Base-by-base conservation (phyloP, 179 eudicot genomes). In the Amaranthus tricolor region DNA sequence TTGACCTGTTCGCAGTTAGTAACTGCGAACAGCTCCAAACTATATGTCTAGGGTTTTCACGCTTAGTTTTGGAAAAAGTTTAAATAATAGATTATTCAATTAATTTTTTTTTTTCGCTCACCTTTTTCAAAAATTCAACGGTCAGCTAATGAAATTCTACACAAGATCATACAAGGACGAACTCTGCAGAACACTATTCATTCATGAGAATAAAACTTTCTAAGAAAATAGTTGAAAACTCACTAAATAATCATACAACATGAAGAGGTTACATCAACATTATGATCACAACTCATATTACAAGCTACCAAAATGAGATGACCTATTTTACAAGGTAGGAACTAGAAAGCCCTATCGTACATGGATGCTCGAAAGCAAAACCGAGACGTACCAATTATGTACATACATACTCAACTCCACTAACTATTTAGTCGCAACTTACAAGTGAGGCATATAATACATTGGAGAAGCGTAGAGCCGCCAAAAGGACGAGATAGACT, bases 311-410 rank as follows among this genome's bases (percentile, higher is more conserved):
- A 6, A 60, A 48, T 19, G 44, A 24, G 15, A 17, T 45, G 21
- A 64, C 68, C 66, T 72, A 78, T 78, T 40, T 77, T 72, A 77
- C 80, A 77, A 77, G 70, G 52, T 16, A 5, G 51, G 9, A 24
- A 65, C 6, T 16, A 5, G 51, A 13, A 24, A 65, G 7, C 50
- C 44, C 56, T 15, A 62, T 44, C 54, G 43, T 53, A 72, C 73
- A 71, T 71, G 50, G 50, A 64, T 11, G 62, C 45, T 9, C 50
- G 52, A 54, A 53, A 47, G 21, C 40, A 31, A 69, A 53, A 14
- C 21, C 48, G 5, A 14, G 51, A 69, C 53, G 13, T 62, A 73
- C 68, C 73, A 59, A 21, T 66, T 68, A 61, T 59, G 61, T 61
- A 78, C 81, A 68, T 44, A 74, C 71, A 63, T 66, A 74, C 66